These are phyloP conservation scores for Uronychia setigera DNA, from an alignment of 73 alveolate genomes.

Conservation along the genomic window DNA sequence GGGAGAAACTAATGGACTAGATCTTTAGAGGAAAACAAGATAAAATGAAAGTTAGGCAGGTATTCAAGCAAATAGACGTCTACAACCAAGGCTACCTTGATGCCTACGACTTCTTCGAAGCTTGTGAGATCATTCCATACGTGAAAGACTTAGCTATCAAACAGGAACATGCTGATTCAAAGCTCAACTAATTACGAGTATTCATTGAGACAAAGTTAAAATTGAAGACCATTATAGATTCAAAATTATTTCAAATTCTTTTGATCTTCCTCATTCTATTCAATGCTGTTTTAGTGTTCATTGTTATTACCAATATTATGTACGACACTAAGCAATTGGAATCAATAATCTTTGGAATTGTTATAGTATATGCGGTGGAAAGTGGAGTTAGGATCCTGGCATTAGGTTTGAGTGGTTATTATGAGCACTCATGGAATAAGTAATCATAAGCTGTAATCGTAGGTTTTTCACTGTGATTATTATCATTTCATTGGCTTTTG, in stretches of 20 bases:
- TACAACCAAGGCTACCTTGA: constrained; percentile 10
- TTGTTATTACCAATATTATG: no score
- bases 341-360: not conserved
- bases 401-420: not conserved
- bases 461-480: not conserved
- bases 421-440: not conserved
- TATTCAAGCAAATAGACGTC: constrained; percentile 3
- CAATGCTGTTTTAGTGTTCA: not conserved
- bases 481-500: not conserved
- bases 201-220: not conserved
- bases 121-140: constrained; percentile 20
- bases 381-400: not conserved
- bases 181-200: not conserved
- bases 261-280: not conserved
- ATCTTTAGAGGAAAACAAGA: constrained; percentile 4
- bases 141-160: no score
- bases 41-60: not conserved
- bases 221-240: not conserved
- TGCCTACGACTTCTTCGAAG: constrained; percentile 16
- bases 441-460: not conserved
- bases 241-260: no score
- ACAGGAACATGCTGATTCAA: no score
- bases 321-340: no score
- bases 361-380: not conserved
- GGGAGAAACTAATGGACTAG: constrained; percentile 13